Evolutionary conservation across 2,329 filamentous ascomycete species (phyloP), one percentile per base, ranked within the genome.

Genomic region (Sordariomycetes sp.): DNA sequence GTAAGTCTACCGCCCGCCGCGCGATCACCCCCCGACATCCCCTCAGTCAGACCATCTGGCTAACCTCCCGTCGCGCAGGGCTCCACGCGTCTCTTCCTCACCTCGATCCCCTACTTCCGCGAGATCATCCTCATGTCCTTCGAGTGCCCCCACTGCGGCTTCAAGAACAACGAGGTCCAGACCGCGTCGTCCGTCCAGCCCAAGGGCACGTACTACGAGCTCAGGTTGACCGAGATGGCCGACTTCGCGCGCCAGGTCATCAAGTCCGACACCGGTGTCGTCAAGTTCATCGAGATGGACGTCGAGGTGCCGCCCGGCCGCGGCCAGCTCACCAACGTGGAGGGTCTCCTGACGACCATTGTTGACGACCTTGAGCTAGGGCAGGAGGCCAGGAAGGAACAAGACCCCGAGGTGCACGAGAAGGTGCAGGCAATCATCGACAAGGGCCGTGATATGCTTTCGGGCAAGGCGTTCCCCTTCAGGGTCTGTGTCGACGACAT

Each of bases 51-150:
- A 52, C 15, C 8, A 36, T 12, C n/a, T 12, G 20, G 22, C 62
- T 64, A 59, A 66, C 63, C 58, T 22, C 34, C 53, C 28, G 34
- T 3, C 53, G 12, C 15, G 10, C 45, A 95, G 88, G 94, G 94
- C 65, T 81, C 76, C 1, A 99, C 94, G 15, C 82, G 86, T 59
- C 81, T 99, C 24, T 83, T 99, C 51, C 83, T 99, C 57, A 95
- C 95, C 17, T 84, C 84, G 62, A 96, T 99, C 58, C 94, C 94
- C 17, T 97, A 90, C 78, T 99, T 99, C 77, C 90, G 90, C 74
- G 92, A 99, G 71, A 85, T 99, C 61, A 90, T 99, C 65, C 82
- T 99, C 70, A 96, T 96, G 85, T 97, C 92, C 61, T 99, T 99
- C 72, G 81, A 82, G 62, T 99, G 94, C 76, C 84, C 89, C 6